Percentiles rank a stretch among this genome's conserved stretches.
phyloP scores from a whole-genome alignment of 2,329 filamentous ascomycete species.

The Paracorniculantispora psalliotae region DNA sequence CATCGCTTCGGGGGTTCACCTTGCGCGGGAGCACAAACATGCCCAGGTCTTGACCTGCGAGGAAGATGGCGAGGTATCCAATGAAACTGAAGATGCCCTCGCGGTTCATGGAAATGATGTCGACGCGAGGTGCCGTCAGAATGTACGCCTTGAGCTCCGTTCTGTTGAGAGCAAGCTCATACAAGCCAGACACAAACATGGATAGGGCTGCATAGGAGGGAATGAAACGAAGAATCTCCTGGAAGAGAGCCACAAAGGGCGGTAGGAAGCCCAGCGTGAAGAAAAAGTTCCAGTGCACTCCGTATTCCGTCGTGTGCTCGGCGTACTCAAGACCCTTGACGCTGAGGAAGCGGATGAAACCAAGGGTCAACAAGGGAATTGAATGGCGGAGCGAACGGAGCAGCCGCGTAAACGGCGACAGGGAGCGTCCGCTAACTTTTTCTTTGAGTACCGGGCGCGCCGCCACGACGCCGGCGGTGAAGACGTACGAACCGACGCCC shows the following conservation, averaged over 20 bases:
- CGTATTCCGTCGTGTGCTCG: slow-evolving; percentile 95
- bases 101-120: slow-evolving; percentile 82
- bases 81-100: slow-evolving; percentile 94
- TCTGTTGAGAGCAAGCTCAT: slow-evolving; percentile 71
- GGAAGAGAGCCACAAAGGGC: slow-evolving; percentile 80
- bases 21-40: slow-evolving; percentile 68
- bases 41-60: slow-evolving; percentile 80
- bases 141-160: slow-evolving; percentile 79
- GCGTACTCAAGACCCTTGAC: slow-evolving; percentile 95
- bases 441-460: slow-evolving; percentile 75
- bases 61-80: slow-evolving; percentile 91
- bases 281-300: slow-evolving; percentile 99
- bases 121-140: slow-evolving; percentile 70
- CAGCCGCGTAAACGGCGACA: slow-evolving; percentile 54
- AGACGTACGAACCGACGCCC: slow-evolving; percentile 96
- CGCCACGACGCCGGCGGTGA: slow-evolving; percentile 86
- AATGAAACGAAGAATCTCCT: slow-evolving; percentile 63
- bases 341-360: slow-evolving; percentile 73
- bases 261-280: slow-evolving; percentile 88
- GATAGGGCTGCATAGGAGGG: slow-evolving; percentile 75
- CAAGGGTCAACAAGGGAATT: slow-evolving; percentile 74
- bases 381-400: slow-evolving; percentile 70
- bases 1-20: slow-evolving; percentile 38
- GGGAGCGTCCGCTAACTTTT: slow-evolving; percentile 44
- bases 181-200: slow-evolving; percentile 60